Percentiles rank a stretch among this genome's conserved stretches.
phyloP scores from a whole-genome alignment of 1,139 yeast species.

The Yamadazyma epiphylla region DNA sequence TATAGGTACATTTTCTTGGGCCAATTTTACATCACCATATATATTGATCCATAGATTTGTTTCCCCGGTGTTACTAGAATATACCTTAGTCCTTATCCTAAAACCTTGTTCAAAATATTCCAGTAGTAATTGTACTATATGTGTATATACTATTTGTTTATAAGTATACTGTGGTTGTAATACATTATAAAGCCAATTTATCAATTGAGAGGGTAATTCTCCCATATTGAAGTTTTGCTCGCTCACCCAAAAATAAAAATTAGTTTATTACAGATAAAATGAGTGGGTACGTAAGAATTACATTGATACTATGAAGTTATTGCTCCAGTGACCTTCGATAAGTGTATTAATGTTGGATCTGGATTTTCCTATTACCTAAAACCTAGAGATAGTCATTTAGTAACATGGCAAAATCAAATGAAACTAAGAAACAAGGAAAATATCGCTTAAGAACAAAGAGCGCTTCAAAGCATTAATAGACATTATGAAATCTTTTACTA shows the following conservation, averaged over 20 bases:
- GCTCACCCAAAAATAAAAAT: too few species aligned
- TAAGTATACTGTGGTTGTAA: constrained; percentile 50
- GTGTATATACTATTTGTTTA: constrained; percentile 55
- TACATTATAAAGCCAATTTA: constrained; percentile 43
- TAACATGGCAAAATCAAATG: too few species aligned
- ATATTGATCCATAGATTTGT: constrained; percentile 60
- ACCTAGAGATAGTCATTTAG: too few species aligned
- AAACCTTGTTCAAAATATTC: constrained; percentile 34
- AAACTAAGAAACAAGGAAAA: too few species aligned
- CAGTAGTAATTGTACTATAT: constrained; percentile 53
- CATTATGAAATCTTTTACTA: too few species aligned
- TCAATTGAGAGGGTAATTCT: constrained; percentile 31
- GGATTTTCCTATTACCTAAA: too few species aligned
- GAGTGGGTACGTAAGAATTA: constrained; percentile 23
- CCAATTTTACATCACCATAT: constrained; percentile 44
- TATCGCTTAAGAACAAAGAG: too few species aligned
- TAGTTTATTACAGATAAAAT: too few species aligned
- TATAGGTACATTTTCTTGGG: constrained; percentile 48
- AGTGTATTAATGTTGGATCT: too few species aligned
- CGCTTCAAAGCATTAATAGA: too few species aligned
- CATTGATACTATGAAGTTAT: too few species aligned
- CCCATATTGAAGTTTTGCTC: too few species aligned
- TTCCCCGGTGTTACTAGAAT: constrained; percentile 49
- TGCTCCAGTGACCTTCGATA: constrained; percentile 5
- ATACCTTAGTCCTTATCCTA: constrained; percentile 68